Conservation (phyloP, 345 rosid species). For the Lepidium sativum region DNA sequence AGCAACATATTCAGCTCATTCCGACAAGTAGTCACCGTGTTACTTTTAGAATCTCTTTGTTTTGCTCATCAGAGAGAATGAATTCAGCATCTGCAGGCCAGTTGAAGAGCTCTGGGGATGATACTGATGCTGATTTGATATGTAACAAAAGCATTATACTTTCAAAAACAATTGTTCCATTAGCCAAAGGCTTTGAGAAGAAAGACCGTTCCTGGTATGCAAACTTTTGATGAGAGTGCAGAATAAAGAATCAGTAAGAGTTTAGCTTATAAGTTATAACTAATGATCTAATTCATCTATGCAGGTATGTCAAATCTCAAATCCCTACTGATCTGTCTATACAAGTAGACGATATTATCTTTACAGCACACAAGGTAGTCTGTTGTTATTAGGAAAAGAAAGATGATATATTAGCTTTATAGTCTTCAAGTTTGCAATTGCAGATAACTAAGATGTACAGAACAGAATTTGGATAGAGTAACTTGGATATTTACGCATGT, state of each 20-base stretch:
- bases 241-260: not conserved
- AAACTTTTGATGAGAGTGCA: not conserved
- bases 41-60: not conserved
- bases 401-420: not conserved
- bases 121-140: slow-evolving; percentile 19
- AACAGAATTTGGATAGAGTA: not conserved
- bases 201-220: slow-evolving; percentile 56
- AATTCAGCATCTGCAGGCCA: slow-evolving; percentile 14
- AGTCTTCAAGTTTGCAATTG: not conserved
- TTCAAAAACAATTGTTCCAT: slow-evolving; percentile 35
- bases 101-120: slow-evolving; percentile 30
- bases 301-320: slow-evolving; percentile 58
- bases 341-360: slow-evolving; percentile 54
- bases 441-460: not conserved
- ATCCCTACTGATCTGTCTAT: slow-evolving; percentile 60
- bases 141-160: slow-evolving; percentile 38
- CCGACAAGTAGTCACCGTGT: not conserved
- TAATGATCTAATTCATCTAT: slow-evolving; percentile 3
- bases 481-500: not conserved
- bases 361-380: slow-evolving; percentile 70
- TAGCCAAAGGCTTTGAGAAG: slow-evolving; percentile 40
- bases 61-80: slow-evolving; percentile 14
- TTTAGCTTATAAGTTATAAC: not conserved
- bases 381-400: not conserved
- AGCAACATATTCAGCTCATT: not conserved